These are phyloP conservation scores for Ichthyophthirius multifiliis DNA, from an alignment of 169 alveolate genomes.

Conservation along the genomic window DNA sequence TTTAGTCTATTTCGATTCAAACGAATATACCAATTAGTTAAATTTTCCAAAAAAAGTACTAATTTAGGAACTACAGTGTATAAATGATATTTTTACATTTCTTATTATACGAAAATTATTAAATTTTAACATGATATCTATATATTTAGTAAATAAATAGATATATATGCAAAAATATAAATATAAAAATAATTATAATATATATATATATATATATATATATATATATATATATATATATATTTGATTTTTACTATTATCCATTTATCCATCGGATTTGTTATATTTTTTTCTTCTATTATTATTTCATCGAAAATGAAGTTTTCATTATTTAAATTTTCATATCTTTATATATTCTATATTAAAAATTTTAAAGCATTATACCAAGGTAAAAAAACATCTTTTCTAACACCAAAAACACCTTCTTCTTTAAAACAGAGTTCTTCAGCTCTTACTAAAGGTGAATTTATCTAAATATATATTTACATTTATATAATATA, in stretches of 20 bases:
- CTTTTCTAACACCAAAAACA: conserved; percentile 92
- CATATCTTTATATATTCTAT: conserved; percentile 94
- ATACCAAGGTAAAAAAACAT: conserved; percentile 97
- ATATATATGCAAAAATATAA: no score
- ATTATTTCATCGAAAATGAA: conserved; percentile 77
- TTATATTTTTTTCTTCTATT: conserved; percentile 41
- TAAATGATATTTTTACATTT: conserved; percentile 94
- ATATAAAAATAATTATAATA: no score
- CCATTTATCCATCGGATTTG: conserved; percentile 96
- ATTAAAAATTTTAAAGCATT: conserved; percentile 95
- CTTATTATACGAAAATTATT: conserved; percentile 87
- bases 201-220: neutral
- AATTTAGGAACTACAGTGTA: conserved; percentile 94
- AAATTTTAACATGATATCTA: no score
- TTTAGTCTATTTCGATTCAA: conserved; percentile 93
- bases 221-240: no score
- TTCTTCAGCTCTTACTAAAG: conserved; percentile 96
- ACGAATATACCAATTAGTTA: conserved; percentile 93
- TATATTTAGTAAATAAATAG: no score
- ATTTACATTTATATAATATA: neutral
- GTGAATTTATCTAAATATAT: conserved; percentile 83
- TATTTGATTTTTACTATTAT: conserved; percentile 86
- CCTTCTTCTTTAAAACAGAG: conserved; percentile 92
- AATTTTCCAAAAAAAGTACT: conserved; percentile 91
- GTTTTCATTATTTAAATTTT: conserved; percentile 57